Base-by-base conservation (phyloP, 1,139 yeast genomes). In the Nadsonia commutata region DNA sequence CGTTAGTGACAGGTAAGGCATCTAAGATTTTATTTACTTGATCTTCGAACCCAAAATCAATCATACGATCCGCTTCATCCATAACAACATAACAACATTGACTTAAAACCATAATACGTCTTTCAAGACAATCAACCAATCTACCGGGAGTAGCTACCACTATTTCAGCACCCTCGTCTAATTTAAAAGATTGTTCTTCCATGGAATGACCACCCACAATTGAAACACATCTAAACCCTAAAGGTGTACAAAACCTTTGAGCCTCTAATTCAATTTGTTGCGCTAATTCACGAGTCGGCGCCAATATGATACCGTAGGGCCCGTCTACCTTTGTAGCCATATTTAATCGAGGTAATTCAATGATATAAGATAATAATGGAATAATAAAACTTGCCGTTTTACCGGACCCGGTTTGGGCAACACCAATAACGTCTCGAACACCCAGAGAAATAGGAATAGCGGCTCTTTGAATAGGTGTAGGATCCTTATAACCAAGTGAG, bases 351-450 rank as follows among this genome's bases (percentile, higher is more conserved):
- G 74, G 71, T n/a, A 68, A 49, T 38, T 68, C 70, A 46, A 72
- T 51, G 11, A 84, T 64, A 49, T 78, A 79, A 3, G 76, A 59
- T 5, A 85, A 56, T 42, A 85, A 62, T 0, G 98, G 97, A 1
- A 88, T 63, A 21, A 83, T 63, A 60, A 80, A 90, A 8, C 94
- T 82, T 22, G 86, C 67, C 0, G 98, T 90, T 58, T 90, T 90
- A 56, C 97, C 98, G 0, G 95, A 83, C 20, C 97, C 98, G 0
- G 98, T 90, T 52, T 86, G 90, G 0, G 97, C 96, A n/a, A 88
- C 74, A 20, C 95, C 97, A 20, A 88, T 70, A 3, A 85, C 69
- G 58, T 90, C 96, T 37, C 72, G 59, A 3, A 68, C 63, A 0
- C 64, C 57, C 31, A 81, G 52, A 0, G 84, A 83, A 39, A 81